Evolutionary conservation across 495 filamentous ascomycete species (phyloP), one percentile per base, ranked within the genome.

Genomic region (Xylaria curta): DNA sequence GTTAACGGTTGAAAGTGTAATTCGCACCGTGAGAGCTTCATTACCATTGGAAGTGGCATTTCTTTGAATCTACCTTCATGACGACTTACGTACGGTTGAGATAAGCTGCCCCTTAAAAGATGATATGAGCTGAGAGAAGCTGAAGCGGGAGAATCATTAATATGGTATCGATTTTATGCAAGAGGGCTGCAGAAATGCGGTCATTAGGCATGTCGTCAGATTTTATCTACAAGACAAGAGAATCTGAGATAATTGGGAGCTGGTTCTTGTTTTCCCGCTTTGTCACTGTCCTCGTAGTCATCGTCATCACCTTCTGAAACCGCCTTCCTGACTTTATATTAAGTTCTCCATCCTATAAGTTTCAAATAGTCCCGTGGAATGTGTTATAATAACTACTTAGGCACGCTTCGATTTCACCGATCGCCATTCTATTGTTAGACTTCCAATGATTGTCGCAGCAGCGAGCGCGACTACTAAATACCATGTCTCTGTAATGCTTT

Each of bases 401-500:
- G 59, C 21, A 42, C 68, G 47, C 54, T 75, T 77, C 28, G 54
- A 58, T 73, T 84, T 83, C 33, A 85, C 76, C 53, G 68, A 82
- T 64, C 69, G 76, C 84, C 84, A 85, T 66, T 85, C 83, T 75
- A 85, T 80, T 7, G 53, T 68, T 12, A 76, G 60, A 19, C 75
- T 69, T 24, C 80, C 82, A 0, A 84, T 31, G 24, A 84, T 70
- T 24, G 77, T 76, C 21, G 78, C 61, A 56, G 77, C 81, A 0
- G 82, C 76, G 33, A 80, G 64, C 12, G 77, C 75, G 4, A 81
- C 36, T 1, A 74, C 75, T 10, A 82, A 74, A 67, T 76, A 70
- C 64, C 81, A 81, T 24, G 76, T 80, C 36, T 75, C 56, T 33
- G 69, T 78, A 47, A 85, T 54, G 12, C 82, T 74, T 10, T 74